Evolutionary conservation across 352 stramenopile genomes (phyloP).

Genomic region (Plasmopara muralis): DNA sequence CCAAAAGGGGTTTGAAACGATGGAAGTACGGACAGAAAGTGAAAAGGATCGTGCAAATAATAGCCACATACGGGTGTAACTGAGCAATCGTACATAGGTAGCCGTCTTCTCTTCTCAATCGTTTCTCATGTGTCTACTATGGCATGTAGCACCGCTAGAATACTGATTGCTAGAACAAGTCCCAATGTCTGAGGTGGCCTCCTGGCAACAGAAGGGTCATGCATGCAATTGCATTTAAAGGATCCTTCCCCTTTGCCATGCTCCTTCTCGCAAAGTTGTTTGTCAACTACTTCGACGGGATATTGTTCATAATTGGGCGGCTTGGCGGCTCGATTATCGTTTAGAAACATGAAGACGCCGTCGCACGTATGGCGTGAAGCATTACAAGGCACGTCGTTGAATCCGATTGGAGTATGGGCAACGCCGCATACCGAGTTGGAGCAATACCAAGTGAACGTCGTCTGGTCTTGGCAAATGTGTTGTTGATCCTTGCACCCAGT

Average conservation of each 20-base stretch:
- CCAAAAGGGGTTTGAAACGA: slow-evolving; percentile 66
- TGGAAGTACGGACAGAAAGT: slow-evolving; percentile 69
- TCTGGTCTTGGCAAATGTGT: slow-evolving; percentile 41
- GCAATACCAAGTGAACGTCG: slow-evolving; percentile 47
- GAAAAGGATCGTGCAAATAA: slow-evolving; percentile 46
- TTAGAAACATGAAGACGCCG: slow-evolving; percentile 59
- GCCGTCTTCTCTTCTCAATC: slow-evolving; percentile 12
- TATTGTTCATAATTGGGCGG: slow-evolving; percentile 65
- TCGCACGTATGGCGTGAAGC: slow-evolving; percentile 42
- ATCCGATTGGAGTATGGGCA: slow-evolving; percentile 40
- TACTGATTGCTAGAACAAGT: slow-evolving; percentile 9
- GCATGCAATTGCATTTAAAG: slow-evolving; percentile 42
- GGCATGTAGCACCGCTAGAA: slow-evolving; percentile 6
- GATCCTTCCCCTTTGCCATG: slow-evolving; percentile 27
- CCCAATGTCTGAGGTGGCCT: slow-evolving; percentile 4
- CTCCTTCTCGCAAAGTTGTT: slow-evolving; percentile 31
- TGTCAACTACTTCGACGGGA: slow-evolving; percentile 66
- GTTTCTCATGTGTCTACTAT: slow-evolving; percentile 10
- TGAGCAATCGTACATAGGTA: slow-evolving; percentile 19
- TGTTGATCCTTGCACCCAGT: slow-evolving; percentile 47
- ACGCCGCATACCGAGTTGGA: slow-evolving; percentile 34
- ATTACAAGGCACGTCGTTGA: slow-evolving; percentile 59
- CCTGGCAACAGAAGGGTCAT: slow-evolving; percentile 20
- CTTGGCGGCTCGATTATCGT: slow-evolving; percentile 72
- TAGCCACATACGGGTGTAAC: slow-evolving; percentile 33